A percentile compares a stretch with the other conserved stretches of the same genome.
phyloP scores from a whole-genome alignment of 2,329 filamentous ascomycete genomes.

The Grosmannia huntii region DNA sequence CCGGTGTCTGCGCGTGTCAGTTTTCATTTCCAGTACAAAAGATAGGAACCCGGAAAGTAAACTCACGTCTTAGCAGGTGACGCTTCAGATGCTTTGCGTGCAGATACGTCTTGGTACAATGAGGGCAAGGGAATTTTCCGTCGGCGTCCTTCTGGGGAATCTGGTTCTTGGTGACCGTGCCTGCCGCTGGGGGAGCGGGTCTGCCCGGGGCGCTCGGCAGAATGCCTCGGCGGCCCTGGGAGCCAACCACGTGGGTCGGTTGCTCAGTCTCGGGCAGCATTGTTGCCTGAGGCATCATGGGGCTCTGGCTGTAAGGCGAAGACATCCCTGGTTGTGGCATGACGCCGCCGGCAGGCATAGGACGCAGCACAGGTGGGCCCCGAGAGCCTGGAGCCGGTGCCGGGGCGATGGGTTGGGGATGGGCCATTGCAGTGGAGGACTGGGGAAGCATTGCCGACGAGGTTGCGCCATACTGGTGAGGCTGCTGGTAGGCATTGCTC shows the following conservation, averaged over 20 bases:
- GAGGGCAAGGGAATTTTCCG: slow-evolving; percentile 94
- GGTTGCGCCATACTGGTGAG: slow-evolving; percentile 43
- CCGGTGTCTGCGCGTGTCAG: slow-evolving; percentile 60
- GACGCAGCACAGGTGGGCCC: slow-evolving; percentile 46
- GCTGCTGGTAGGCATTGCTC: slow-evolving; percentile 36
- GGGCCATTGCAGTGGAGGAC: slow-evolving; percentile 51
- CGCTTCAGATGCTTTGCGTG: slow-evolving; percentile 97
- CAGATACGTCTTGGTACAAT: slow-evolving; percentile 96
- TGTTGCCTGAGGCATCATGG: slow-evolving; percentile 42
- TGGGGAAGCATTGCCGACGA: slow-evolving; percentile 51
- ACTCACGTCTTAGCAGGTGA: slow-evolving; percentile 90
- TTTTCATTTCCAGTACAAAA: slow-evolving; percentile 7
- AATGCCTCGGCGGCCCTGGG: slow-evolving; percentile 83
- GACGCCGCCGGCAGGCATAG: slow-evolving; percentile 57
- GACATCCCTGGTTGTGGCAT: slow-evolving; percentile 44
- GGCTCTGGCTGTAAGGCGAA: slow-evolving; percentile 47
- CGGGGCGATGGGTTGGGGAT: slow-evolving; percentile 65
- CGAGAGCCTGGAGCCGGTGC: slow-evolving; percentile 47
- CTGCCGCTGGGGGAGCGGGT: slow-evolving; percentile 60
- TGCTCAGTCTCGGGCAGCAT: slow-evolving; percentile 46
- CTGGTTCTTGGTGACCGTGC: slow-evolving; percentile 61
- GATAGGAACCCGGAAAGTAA: background rate
- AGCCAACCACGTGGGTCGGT: slow-evolving; percentile 86
- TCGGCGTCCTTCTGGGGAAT: slow-evolving; percentile 93
- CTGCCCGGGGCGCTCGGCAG: slow-evolving; percentile 81